phyloP scores from a whole-genome alignment of 2,329 filamentous ascomycete species.

The Blastomyces gilchristii region DNA sequence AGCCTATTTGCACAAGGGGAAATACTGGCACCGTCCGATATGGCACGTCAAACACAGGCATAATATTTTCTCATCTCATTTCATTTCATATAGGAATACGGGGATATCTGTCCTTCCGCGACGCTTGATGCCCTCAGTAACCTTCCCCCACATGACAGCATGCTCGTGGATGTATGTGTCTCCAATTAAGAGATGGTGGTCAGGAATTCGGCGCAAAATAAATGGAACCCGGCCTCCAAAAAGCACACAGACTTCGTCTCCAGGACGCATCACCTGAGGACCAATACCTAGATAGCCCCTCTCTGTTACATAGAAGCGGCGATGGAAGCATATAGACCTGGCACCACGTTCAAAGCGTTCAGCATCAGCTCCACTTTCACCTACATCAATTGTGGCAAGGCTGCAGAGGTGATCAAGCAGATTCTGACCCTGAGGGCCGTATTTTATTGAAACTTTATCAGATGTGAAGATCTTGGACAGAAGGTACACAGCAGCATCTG shows the following conservation, averaged over 20 bases:
- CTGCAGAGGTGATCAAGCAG: slow-evolving; percentile 1
- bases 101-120: slow-evolving; percentile 1
- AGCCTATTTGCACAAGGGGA: too few species aligned
- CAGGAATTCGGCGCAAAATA: slow-evolving; percentile 5
- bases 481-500: slow-evolving; percentile 5
- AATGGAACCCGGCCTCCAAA: slow-evolving; percentile 10
- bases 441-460: slow-evolving; percentile 3
- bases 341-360: slow-evolving; percentile 2
- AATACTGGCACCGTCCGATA: too few species aligned
- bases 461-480: background rate
- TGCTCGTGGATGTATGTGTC: slow-evolving; percentile 7
- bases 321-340: background rate
- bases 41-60: too few species aligned
- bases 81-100: background rate
- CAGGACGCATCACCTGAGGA: slow-evolving; percentile 4
- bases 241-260: slow-evolving; percentile 9
- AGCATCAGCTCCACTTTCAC: background rate
- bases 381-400: background rate
- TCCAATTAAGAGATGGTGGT: slow-evolving; percentile 8
- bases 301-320: slow-evolving; percentile 8
- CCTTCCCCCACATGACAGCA: slow-evolving; percentile 6
- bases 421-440: slow-evolving; percentile 1
- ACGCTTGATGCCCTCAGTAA: slow-evolving; percentile 4
- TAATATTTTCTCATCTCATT: background rate
- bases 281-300: slow-evolving; percentile 9